Percentiles rank a stretch among this genome's conserved stretches.
Evolutionary conservation across 2,329 filamentous ascomycete genomes (phyloP).

Genomic region (Fusarium sp.): DNA sequence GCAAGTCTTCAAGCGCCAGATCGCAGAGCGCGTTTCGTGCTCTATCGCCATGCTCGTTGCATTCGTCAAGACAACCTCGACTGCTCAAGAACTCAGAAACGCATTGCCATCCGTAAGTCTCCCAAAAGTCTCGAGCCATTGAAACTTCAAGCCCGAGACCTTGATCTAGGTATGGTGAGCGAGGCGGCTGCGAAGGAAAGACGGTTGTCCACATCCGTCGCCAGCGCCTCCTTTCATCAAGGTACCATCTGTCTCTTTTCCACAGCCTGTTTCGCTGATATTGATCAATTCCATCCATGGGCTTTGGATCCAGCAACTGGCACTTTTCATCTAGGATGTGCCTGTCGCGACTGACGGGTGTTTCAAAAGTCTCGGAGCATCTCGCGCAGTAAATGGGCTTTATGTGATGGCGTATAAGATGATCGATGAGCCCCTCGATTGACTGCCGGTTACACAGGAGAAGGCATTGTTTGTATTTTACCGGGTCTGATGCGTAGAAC

Average conservation of each 20-base stretch:
- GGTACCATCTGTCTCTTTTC: neutral
- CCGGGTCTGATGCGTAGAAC: neutral
- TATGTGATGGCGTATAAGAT: neutral
- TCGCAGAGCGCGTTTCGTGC: neutral
- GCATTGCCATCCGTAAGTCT: neutral
- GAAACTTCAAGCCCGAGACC: neutral
- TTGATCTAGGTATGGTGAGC: neutral
- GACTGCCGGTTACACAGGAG: neutral
- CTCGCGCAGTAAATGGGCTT: neutral
- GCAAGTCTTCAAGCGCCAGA: neutral
- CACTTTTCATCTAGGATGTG: neutral
- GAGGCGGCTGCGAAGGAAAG: neutral
- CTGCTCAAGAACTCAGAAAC: neutral
- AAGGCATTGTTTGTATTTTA: neutral
- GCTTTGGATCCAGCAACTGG: rapidly evolving
- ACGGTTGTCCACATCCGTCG: neutral
- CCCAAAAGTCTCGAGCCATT: neutral
- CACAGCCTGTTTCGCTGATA: neutral
- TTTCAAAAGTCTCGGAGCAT: neutral
- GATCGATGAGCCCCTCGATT: neutral
- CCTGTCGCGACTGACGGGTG: neutral
- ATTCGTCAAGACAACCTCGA: neutral
- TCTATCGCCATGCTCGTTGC: neutral
- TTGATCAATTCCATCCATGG: neutral
- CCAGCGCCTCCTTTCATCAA: neutral